Evolutionary conservation across 805 yeast genomes (phyloP).

Genomic region (Zygoascus ofunaensis): DNA sequence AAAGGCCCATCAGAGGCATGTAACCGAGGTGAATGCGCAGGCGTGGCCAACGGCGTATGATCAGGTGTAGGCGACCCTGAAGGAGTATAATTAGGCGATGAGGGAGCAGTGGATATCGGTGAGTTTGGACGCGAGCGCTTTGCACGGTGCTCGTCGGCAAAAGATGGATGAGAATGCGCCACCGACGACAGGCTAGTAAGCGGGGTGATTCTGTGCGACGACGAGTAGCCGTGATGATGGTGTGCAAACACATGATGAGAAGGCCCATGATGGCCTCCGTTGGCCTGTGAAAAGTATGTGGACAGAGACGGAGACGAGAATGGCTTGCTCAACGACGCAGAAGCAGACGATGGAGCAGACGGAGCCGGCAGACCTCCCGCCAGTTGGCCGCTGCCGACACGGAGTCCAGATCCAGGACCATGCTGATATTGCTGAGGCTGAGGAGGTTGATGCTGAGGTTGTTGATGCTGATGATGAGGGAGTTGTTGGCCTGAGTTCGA

Average conservation of each 20-base stretch:
- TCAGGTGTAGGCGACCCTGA: conserved; percentile 33
- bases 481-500: neutral
- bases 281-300: conserved; percentile 15
- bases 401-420: conserved; percentile 1
- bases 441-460: conserved; percentile 1
- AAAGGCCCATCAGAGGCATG: conserved; percentile 29
- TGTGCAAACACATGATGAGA: conserved; percentile 19
- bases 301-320: conserved; percentile 20
- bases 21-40: conserved; percentile 37
- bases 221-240: conserved; percentile 9
- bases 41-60: conserved; percentile 37
- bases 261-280: conserved; percentile 14
- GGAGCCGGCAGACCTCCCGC: neutral
- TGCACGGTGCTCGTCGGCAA: conserved; percentile 25
- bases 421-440: too few species aligned
- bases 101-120: conserved; percentile 36
- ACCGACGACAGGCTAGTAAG: conserved; percentile 19
- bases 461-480: neutral
- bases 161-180: conserved; percentile 7
- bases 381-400: conserved; percentile 4
- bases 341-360: neutral
- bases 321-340: conserved; percentile 4
- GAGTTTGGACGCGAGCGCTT: conserved; percentile 34
- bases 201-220: conserved; percentile 23
- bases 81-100: conserved; percentile 32